Conservation (phyloP, 176 grass and related monocot genomes). For the Aechmea fasciata region DNA sequence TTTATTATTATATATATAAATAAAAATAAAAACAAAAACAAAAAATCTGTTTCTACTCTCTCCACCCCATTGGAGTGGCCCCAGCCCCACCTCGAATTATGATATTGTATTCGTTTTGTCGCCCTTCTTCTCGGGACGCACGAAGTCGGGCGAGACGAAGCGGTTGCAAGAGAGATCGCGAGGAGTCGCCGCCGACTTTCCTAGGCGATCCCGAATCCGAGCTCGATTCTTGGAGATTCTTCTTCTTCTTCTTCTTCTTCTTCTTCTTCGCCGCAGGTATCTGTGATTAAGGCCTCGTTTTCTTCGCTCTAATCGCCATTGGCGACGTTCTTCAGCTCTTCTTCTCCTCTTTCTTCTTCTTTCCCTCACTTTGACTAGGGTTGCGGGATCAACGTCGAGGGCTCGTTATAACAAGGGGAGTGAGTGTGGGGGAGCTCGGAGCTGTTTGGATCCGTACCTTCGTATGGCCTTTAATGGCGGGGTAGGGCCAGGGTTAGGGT, state of each 20-base stretch:
- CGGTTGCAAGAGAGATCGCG: background rate
- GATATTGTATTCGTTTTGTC: background rate
- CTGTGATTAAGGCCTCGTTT: background rate
- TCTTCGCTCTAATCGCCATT: background rate
- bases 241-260: too few relatives aligned
- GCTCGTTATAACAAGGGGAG: too few relatives aligned
- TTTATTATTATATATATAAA: background rate
- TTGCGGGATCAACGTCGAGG: too few relatives aligned
- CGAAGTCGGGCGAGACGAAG: background rate
- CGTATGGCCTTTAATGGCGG: too few relatives aligned
- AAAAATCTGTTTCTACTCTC: background rate
- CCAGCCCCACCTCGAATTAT: background rate
- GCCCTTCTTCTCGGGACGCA: background rate
- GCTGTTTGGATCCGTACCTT: background rate
- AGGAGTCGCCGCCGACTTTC: background rate
- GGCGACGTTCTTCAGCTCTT: background rate
- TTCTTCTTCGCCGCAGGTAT: background rate
- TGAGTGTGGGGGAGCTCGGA: background rate
- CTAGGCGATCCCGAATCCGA: background rate
- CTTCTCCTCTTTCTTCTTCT: background rate
- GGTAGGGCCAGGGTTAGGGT: background rate
- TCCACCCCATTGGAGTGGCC: background rate
- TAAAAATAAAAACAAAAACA: background rate
- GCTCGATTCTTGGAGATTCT: background rate
- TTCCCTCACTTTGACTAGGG: too few relatives aligned